Evolutionary conservation across 257 asterid genomes (phyloP).

Genomic region (Fraxinus anomala): DNA sequence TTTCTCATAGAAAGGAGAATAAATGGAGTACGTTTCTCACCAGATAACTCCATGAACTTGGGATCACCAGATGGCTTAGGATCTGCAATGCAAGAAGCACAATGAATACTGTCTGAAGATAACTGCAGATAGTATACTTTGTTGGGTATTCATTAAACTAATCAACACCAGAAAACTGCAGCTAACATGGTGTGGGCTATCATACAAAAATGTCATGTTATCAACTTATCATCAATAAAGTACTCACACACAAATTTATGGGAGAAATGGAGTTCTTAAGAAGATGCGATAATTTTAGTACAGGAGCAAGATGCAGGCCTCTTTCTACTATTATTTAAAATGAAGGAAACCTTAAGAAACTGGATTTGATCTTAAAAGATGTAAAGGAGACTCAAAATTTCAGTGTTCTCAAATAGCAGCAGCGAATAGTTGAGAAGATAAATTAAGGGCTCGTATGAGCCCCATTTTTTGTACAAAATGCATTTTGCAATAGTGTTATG

Average conservation of each 20-base stretch:
- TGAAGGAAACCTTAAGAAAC: not conserved
- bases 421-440: not conserved
- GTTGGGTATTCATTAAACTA: constrained; percentile 12
- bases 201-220: not conserved
- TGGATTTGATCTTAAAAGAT: not conserved
- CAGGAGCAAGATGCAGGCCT: constrained; percentile 8
- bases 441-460: not conserved
- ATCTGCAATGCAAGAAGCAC: constrained; percentile 55
- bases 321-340: not conserved
- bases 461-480: too few relatives aligned
- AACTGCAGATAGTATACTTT: not conserved
- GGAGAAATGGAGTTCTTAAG: constrained; percentile 11
- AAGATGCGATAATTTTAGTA: constrained; percentile 4
- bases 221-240: not conserved
- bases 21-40: constrained; percentile 51
- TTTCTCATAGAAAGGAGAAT: constrained; percentile 12
- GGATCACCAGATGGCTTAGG: constrained; percentile 77
- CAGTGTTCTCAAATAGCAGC: not conserved
- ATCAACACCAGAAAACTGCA: not conserved
- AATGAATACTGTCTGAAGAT: constrained; percentile 22
- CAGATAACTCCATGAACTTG: constrained; percentile 72
- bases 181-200: not conserved
- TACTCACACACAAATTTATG: not conserved
- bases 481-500: too few relatives aligned
- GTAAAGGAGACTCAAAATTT: not conserved